Conservation (phyloP, 371 early-diverging fungal species). For the Mucor velutinosus region DNA sequence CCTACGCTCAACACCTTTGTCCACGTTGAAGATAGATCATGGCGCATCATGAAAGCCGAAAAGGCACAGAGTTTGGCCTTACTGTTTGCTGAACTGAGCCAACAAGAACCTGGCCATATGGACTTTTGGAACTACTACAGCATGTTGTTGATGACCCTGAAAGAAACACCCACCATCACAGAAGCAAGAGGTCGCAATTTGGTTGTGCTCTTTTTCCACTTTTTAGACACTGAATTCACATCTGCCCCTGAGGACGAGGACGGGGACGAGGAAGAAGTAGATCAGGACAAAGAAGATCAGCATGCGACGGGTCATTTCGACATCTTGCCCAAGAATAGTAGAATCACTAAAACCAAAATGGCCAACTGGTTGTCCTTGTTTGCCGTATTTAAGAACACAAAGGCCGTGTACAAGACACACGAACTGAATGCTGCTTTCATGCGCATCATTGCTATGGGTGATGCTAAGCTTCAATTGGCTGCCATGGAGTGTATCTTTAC, state of each 20-base stretch:
- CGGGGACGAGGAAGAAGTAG: constrained; percentile 32
- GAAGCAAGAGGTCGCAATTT: constrained; percentile 73
- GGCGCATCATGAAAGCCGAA: constrained; percentile 40
- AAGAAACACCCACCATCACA: constrained; percentile 65
- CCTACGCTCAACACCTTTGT: constrained; percentile 50
- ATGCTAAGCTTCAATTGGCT: constrained; percentile 73
- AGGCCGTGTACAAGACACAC: constrained; percentile 47
- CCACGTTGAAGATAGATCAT: constrained; percentile 37
- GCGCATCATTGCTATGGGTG: constrained; percentile 79
- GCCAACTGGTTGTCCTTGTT: constrained; percentile 73
- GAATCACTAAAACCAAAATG: constrained; percentile 53
- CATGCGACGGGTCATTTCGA: constrained; percentile 18
- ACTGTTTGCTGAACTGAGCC: constrained; percentile 48
- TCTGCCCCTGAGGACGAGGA: constrained; percentile 45
- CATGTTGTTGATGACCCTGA: constrained; percentile 68
- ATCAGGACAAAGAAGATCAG: constrained; percentile 30
- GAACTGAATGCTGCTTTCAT: constrained; percentile 67
- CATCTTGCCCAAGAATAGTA: constrained; percentile 46
- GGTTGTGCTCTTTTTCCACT: constrained; percentile 76
- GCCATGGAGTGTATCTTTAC: constrained; percentile 84
- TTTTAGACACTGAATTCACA: constrained; percentile 63
- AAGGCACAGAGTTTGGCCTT: constrained; percentile 39
- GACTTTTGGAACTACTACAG: constrained; percentile 81
- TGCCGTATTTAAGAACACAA: constrained; percentile 73
- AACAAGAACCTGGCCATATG: constrained; percentile 56